phyloP scores from a whole-genome alignment of 1,139 yeast species.

The Protomyces inouyei region DNA sequence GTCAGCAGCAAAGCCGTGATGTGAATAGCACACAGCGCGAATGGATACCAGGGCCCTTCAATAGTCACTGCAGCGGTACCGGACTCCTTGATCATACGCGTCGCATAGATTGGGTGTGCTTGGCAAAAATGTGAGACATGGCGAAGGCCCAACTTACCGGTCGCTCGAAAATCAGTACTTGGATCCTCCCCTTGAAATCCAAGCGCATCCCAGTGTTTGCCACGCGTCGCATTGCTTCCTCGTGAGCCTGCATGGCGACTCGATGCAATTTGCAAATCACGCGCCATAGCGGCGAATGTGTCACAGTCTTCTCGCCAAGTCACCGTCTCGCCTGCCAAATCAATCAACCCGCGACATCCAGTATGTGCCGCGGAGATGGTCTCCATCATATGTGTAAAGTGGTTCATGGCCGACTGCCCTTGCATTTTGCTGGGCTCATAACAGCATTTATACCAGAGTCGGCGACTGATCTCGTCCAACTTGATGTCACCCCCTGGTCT shows the following conservation, averaged over 20 bases:
- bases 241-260: neutral
- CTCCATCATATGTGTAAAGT: neutral
- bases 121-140: slow-evolving; percentile 10
- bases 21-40: slow-evolving; percentile 21
- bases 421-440: neutral
- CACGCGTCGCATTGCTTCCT: neutral
- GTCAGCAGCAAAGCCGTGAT: neutral
- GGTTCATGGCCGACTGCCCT: neutral
- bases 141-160: slow-evolving; percentile 10
- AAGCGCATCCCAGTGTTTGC: slow-evolving; percentile 8
- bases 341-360: neutral
- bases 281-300: neutral
- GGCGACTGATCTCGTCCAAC: neutral
- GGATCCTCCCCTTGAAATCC: slow-evolving; percentile 26
- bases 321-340: neutral
- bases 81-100: slow-evolving; percentile 13
- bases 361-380: neutral
- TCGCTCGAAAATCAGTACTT: slow-evolving; percentile 14
- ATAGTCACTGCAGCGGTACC: neutral
- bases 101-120: slow-evolving; percentile 16
- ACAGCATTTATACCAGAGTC: neutral
- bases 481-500: neutral
- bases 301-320: neutral
- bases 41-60: slow-evolving; percentile 24
- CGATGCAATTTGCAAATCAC: neutral